These are phyloP conservation scores for Termitomyces eurrhizus DNA, from an alignment of 768 basidiomycete species.

Conservation along the genomic window DNA sequence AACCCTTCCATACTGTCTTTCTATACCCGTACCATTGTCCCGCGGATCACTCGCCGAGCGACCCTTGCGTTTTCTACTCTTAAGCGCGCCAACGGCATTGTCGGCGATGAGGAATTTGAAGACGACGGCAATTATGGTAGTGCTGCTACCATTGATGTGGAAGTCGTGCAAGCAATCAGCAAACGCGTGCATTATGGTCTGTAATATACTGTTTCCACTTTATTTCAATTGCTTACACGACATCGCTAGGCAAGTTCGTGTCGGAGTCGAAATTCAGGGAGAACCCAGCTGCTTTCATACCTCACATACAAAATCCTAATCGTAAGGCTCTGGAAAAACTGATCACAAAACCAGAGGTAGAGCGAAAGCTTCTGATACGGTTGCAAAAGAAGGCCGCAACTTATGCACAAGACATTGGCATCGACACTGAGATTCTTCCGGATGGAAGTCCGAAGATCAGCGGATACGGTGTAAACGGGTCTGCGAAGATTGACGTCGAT, in stretches of 20 bases:
- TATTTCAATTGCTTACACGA: background rate
- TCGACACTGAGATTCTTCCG: constrained; percentile 43
- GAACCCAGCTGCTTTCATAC: constrained; percentile 84
- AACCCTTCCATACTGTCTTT: constrained; percentile 86
- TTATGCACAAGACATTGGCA: constrained; percentile 80
- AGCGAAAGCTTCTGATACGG: constrained; percentile 75
- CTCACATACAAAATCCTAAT: constrained; percentile 83
- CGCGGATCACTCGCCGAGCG: constrained; percentile 77
- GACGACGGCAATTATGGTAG: constrained; percentile 99
- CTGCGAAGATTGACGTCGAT: constrained; percentile 84
- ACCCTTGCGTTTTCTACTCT: constrained; percentile 61
- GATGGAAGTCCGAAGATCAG: constrained; percentile 16
- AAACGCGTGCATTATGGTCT: constrained; percentile 97
- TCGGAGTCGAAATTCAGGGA: constrained; percentile 95
- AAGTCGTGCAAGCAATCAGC: constrained; percentile 96
- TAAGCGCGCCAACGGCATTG: constrained; percentile 66
- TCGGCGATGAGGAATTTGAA: constrained; percentile 66
- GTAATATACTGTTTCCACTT: background rate
- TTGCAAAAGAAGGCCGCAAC: constrained; percentile 80
- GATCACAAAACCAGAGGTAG: constrained; percentile 98
- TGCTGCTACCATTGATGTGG: constrained; percentile 90
- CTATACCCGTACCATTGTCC: constrained; percentile 86
- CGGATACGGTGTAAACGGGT: constrained; percentile 32
- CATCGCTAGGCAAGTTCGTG: constrained; percentile 89
- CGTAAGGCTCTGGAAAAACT: constrained; percentile 73